Conservation (phyloP, 768 basidiomycete genomes). For the Punctularia strigosozonata region DNA sequence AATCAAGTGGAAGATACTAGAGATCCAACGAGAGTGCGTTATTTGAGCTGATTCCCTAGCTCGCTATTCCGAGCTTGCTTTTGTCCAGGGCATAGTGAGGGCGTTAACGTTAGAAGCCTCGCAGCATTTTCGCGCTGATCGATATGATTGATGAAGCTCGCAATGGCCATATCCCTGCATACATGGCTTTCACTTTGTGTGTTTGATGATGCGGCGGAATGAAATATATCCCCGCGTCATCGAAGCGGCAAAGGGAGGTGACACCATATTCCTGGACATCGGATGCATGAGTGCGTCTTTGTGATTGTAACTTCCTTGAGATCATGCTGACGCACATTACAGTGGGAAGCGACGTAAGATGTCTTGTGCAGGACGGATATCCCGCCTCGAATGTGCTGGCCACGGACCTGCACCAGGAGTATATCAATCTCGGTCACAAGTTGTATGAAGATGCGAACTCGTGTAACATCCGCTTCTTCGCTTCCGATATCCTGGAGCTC, state of each 20-base stretch:
- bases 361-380: slow-evolving; percentile 20
- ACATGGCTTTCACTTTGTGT: slow-evolving; percentile 18
- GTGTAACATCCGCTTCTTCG: slow-evolving; percentile 18
- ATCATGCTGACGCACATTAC: neutral
- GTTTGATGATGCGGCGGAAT: slow-evolving; percentile 16
- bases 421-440: slow-evolving; percentile 18
- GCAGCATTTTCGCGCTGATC: neutral
- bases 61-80: neutral
- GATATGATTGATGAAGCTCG: slow-evolving; percentile 7
- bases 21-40: slow-evolving; percentile 16
- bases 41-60: neutral
- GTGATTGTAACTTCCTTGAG: neutral
- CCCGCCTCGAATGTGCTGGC: slow-evolving; percentile 17
- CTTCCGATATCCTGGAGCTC: slow-evolving; percentile 18
- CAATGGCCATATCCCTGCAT: slow-evolving; percentile 22
- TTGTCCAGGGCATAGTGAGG: slow-evolving; percentile 18
- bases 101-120: slow-evolving; percentile 5
- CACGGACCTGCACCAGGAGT: slow-evolving; percentile 18
- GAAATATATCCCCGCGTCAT: slow-evolving; percentile 15
- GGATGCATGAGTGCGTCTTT: slow-evolving; percentile 21
- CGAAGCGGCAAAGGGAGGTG: slow-evolving; percentile 11
- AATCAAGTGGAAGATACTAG: slow-evolving; percentile 11
- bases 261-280: slow-evolving; percentile 17
- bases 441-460: slow-evolving; percentile 14
- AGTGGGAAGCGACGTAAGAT: slow-evolving; percentile 24